Base-by-base conservation (phyloP, 2,329 filamentous ascomycete genomes). In the Cladosporium sp. region DNA sequence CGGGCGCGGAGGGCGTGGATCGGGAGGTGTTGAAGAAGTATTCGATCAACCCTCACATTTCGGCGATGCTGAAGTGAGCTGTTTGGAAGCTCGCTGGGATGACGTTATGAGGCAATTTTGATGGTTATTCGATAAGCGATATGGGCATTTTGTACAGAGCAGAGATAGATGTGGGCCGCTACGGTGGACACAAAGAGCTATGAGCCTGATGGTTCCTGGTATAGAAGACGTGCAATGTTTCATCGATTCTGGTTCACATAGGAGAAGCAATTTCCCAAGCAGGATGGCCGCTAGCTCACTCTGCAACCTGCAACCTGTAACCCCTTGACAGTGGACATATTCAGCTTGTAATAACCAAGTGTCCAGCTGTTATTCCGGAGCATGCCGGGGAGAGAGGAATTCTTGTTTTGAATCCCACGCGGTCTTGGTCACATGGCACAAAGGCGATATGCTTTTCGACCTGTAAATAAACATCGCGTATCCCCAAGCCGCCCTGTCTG, bases 1-100 rank as follows among this genome's bases (percentile, higher is more conserved):
- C 73, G 5, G 81, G 81, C 1, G 80, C 80, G 1, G 77, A 78
- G 66, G 72, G 69, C 11, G 73, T 82, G 74, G 62, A 69, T 11
- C 66, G 66, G 3, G 70, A 75, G 26, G 70, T 75, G 36, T 65
- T 81, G 72, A 65, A 72, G 47, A 65, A 34, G 64, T 59, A 60
- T 21, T 11, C 52, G 55, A 10, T 65, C 21, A 60, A 59, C 32
- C 47, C 38, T 47, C 58, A 60, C n/a, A 65, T 65, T 36, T 5
- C 7, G 44, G 32, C 54, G 24, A 60, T 60, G 57, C 14, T 65
- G 64, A 41, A 65, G 55, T 59, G 44, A 47, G 41, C n/a, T 12
- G 6, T 47, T 21, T 21, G n/a, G n/a, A 47, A 11, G 41, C 41
- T 47, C n/a, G n/a, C 41, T 47, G 41, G 41, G 41, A 47, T 47